Percentiles rank a stretch among this genome's conserved stretches.
phyloP scores from a whole-genome alignment of 2,329 filamentous ascomycete species.

The Gyromitra esculenta region DNA sequence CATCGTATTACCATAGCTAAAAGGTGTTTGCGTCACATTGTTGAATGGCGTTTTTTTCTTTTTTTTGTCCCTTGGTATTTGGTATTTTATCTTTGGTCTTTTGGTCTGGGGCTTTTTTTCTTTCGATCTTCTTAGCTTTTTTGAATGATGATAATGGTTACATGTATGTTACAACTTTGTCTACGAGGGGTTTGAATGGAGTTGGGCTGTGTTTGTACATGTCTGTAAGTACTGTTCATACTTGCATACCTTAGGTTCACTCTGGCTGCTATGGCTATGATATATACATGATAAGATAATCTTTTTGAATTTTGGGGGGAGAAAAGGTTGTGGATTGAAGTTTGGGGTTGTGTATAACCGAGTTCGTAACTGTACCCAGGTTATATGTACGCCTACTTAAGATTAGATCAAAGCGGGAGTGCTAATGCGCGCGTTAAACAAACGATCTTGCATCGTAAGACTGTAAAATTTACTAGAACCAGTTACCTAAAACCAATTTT shows the following conservation, averaged over 20 bases:
- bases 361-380: not conserved
- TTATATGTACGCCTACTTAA: too few species aligned
- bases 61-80: constrained; percentile 18
- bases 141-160: constrained; percentile 33
- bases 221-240: constrained; percentile 16
- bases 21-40: constrained; percentile 43
- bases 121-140: constrained; percentile 5
- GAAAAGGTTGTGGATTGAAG: not conserved
- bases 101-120: constrained; percentile 19
- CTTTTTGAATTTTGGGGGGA: not conserved
- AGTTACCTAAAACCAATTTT: not conserved
- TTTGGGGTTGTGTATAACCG: not conserved
- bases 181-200: not conserved
- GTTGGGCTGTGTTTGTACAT: constrained; percentile 13
- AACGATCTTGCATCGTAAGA: not conserved
- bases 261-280: constrained; percentile 4
- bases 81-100: constrained; percentile 18
- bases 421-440: too few species aligned
- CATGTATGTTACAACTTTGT: not conserved
- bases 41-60: constrained; percentile 37
- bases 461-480: not conserved
- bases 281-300: constrained; percentile 1
- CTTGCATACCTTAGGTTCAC: constrained; percentile 4
- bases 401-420: not conserved
- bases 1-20: constrained; percentile 34